phyloP scores from a whole-genome alignment of 768 basidiomycete species.

The Lactarius hatsudake region DNA sequence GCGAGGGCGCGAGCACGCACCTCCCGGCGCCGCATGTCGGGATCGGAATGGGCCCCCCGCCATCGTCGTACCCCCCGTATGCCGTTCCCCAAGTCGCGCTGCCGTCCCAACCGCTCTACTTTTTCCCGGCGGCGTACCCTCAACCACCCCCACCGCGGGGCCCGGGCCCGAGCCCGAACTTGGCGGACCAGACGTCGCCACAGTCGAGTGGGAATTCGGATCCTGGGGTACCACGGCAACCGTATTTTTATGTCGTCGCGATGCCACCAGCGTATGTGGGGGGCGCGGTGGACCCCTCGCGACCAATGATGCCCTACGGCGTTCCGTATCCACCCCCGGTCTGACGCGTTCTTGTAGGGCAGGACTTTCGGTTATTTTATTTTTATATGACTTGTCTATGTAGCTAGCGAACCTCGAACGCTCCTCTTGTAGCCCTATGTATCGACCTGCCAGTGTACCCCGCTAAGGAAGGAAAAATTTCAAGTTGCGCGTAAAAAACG shows the following conservation, averaged over 20 bases:
- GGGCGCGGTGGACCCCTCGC: conserved; percentile 7
- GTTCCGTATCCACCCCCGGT: conserved; percentile 4
- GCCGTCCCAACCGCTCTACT: conserved; percentile 21
- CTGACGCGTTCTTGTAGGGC: background rate
- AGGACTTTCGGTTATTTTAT: conserved; percentile 12
- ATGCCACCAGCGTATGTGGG: conserved; percentile 18
- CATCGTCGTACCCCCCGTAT: conserved; percentile 8
- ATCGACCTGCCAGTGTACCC: background rate
- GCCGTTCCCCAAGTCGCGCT: conserved; percentile 16
- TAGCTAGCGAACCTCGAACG: background rate
- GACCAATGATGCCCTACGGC: conserved; percentile 1
- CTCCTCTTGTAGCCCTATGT: conserved; percentile 1
- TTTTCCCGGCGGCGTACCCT: conserved; percentile 19
- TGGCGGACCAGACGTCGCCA: conserved; percentile 3
- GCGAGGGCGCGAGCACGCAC: conserved; percentile 3
- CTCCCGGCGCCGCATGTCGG: conserved; percentile 4
- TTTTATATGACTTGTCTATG: background rate
- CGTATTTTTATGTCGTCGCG: conserved; percentile 23
- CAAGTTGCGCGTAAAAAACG: background rate
- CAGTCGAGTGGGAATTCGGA: conserved; percentile 11
- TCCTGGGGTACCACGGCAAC: conserved; percentile 13
- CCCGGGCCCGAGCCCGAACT: background rate
- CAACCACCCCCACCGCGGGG: background rate
- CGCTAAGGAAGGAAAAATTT: background rate
- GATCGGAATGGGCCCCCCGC: background rate